A percentile compares a stretch with the other conserved stretches of the same genome.
phyloP scores from a whole-genome alignment of 2,329 filamentous ascomycete genomes.

The Ophiostoma ips region DNA sequence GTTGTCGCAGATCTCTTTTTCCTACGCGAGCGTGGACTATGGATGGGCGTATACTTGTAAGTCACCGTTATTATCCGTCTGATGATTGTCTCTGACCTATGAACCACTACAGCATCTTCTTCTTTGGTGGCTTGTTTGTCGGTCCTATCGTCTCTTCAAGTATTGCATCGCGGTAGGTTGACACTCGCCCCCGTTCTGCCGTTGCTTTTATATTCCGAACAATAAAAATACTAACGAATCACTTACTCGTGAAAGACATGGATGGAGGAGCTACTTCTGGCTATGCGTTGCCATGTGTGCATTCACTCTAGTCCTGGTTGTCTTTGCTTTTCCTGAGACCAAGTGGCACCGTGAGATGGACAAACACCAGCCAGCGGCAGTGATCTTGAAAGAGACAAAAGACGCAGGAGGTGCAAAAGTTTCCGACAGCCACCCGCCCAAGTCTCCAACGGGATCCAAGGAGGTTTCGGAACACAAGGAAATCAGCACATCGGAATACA shows the following conservation, averaged over 20 bases:
- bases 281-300: constrained; percentile 40
- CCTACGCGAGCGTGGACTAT: constrained; percentile 45
- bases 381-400: background rate
- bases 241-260: constrained; percentile 24
- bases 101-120: constrained; percentile 9
- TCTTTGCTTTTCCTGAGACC: constrained; percentile 49
- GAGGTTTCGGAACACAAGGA: too few relatives aligned
- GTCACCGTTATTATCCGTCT: background rate
- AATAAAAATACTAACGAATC: background rate
- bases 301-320: constrained; percentile 31
- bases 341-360: constrained; percentile 33
- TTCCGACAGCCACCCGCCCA: too few relatives aligned
- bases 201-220: too few relatives aligned
- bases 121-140: constrained; percentile 14
- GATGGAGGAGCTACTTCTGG: constrained; percentile 49
- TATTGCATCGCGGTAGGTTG: constrained; percentile 9
- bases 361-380: constrained; percentile 24
- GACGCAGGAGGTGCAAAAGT: too few relatives aligned
- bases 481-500: background rate
- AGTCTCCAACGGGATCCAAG: too few relatives aligned
- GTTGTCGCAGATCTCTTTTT: constrained; percentile 52
- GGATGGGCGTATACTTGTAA: constrained; percentile 12
- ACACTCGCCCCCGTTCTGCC: constrained; percentile 2
- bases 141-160: constrained; percentile 11
- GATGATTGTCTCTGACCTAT: too few relatives aligned